These are phyloP conservation scores for Lasiosphaeria miniovina DNA, from an alignment of 495 filamentous ascomycete species.

Conservation along the genomic window DNA sequence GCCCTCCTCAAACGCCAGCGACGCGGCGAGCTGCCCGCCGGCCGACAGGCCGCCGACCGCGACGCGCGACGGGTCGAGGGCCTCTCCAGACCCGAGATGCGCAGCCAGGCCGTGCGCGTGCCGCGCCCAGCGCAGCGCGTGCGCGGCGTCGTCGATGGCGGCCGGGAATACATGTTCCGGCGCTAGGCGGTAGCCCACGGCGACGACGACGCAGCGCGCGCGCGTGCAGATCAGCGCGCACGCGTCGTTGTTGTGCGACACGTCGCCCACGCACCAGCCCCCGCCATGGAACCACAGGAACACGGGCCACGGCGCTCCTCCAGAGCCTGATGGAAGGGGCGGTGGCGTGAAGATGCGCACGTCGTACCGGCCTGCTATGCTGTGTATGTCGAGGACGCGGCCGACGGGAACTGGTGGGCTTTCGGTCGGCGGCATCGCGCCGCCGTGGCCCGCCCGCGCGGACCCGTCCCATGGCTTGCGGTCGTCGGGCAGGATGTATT, in stretches of 20 bases:
- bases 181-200: constrained; percentile 28
- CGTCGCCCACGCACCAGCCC: constrained; percentile 23
- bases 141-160: constrained; percentile 19
- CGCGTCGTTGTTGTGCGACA: constrained; percentile 16
- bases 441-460: background rate
- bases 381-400: background rate
- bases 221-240: constrained; percentile 17
- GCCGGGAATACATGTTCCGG: constrained; percentile 24
- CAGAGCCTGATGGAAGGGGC: background rate
- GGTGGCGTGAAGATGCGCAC: constrained; percentile 12
- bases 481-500: constrained; percentile 17
- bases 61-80: background rate
- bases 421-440: background rate
- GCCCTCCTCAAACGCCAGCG: too few relatives aligned
- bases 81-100: background rate
- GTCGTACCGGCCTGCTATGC: background rate
- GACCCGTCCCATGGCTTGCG: constrained; percentile 9
- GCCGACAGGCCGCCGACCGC: constrained; percentile 12
- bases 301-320: constrained; percentile 15
- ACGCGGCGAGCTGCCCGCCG: background rate
- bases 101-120: background rate
- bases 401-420: constrained; percentile 5
- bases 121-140: constrained; percentile 15
- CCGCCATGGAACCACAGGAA: constrained; percentile 30
- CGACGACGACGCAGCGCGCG: constrained; percentile 19